These are phyloP conservation scores for Suhomyces bribrorum DNA, from an alignment of 1,139 yeast species.

Conservation along the genomic window DNA sequence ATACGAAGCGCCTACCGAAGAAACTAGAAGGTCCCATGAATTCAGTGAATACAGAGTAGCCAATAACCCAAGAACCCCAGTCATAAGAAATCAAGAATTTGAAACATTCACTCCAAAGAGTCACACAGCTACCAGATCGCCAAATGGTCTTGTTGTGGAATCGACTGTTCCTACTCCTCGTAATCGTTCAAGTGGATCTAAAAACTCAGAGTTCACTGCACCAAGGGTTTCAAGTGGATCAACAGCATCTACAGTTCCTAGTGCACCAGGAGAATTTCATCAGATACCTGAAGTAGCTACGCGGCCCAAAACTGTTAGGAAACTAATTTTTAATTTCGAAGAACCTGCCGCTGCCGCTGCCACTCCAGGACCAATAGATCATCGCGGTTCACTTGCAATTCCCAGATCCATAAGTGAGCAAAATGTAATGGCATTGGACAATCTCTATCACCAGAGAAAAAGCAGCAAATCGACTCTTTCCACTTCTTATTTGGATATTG, in stretches of 20 bases:
- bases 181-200: background rate
- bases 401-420: conserved; percentile 13
- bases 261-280: too few species aligned
- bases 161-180: background rate
- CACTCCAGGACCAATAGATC: background rate
- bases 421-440: conserved; percentile 16
- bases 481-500: conserved; percentile 11
- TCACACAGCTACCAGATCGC: too few species aligned
- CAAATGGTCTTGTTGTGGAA: too few species aligned
- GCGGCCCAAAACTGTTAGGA: too few species aligned
- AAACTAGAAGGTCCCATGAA: conserved; percentile 4
- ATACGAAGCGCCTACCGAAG: conserved; percentile 7
- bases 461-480: conserved; percentile 4
- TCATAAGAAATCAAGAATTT: background rate
- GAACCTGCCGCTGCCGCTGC: background rate
- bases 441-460: conserved; percentile 5
- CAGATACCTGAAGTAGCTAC: too few species aligned
- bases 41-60: background rate
- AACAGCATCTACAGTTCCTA: background rate
- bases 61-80: background rate
- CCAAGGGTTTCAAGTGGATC: background rate
- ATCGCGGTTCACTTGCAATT: background rate
- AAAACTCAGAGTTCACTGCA: background rate
- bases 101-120: too few species aligned
- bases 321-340: too few species aligned